Base-by-base conservation (phyloP, 2,329 filamentous ascomycete genomes). In the Metarhizium guizhouense region DNA sequence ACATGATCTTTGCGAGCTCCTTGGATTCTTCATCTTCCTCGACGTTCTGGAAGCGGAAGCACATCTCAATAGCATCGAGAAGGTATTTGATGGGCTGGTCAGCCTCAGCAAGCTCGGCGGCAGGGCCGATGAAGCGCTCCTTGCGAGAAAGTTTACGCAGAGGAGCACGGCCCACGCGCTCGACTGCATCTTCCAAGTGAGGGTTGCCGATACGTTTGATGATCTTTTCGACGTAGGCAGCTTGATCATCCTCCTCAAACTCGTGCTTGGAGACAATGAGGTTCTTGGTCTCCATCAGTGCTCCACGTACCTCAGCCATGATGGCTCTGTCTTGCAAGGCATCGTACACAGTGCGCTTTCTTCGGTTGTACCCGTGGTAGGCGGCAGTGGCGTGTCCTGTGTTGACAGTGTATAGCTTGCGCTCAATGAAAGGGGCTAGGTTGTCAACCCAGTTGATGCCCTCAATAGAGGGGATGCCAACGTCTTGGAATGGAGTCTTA, bases 371-470 rank as follows among this genome's bases (percentile, higher is more conserved):
- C 55, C 92, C 93, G 73, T 94, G 92, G 82, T 97, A 97, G 58
- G 94, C 93, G 20, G 92, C 92, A 7, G 93, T 95, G 58, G 94
- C 94, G 70, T 99, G 94, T 55, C 91, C 88, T 25, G 94, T 99
- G 83, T 99, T 99, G 81, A 99, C 93, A 25, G 94, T 99, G 81
- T 92, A 99, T 61, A 99, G 86, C 83, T 99, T 99, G 73, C 94
- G 92, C 84, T 99, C 94, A 67, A 99, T 97, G 77, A 93, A 99
- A 56, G 94, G 94, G 68, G 86, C 82, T 34, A 99, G 84, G 75
- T 97, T 81, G 61, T 90, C 85, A 57, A 97, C 94, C 84, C 90
- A 96, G 76, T 95, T 88, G 70, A 97, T 86, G 58, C 92, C 93
- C 62, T 94, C 74, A 67, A 99, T 93, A 18, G 82, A 74, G 6